Conservation (phyloP, 805 yeast species). For the Danielia oregonensis region DNA sequence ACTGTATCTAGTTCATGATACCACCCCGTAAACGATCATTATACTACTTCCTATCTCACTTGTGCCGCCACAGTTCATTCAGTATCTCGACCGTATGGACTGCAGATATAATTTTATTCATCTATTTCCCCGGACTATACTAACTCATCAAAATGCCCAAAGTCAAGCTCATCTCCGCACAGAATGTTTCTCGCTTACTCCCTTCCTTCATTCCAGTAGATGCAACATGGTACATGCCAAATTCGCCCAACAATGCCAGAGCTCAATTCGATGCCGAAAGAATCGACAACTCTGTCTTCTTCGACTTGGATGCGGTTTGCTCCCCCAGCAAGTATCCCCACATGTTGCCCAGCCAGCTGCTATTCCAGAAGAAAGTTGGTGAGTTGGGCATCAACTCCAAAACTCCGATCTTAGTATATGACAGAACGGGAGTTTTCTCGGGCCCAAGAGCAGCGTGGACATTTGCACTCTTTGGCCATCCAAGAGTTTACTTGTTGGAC, state of each 20-base stretch:
- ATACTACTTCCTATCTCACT: too few relatives aligned
- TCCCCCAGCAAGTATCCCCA: conserved; percentile 73
- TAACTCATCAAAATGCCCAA: too few relatives aligned
- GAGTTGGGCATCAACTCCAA: conserved; percentile 50
- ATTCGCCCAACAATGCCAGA: conserved; percentile 53
- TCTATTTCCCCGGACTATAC: too few relatives aligned
- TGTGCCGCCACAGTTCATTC: too few relatives aligned
- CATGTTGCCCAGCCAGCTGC: conserved; percentile 69
- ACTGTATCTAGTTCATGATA: too few relatives aligned
- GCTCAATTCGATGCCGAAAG: conserved; percentile 59
- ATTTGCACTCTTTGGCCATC: conserved; percentile 73
- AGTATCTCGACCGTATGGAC: too few relatives aligned
- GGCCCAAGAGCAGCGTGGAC: conserved; percentile 95
- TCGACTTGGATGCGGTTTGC: conserved; percentile 15
- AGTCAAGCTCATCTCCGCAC: conserved; percentile 3
- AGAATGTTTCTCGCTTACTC: not conserved
- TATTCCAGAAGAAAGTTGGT: conserved; percentile 52
- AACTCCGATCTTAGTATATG: conserved; percentile 77
- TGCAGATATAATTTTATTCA: too few relatives aligned
- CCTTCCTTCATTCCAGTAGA: conserved; percentile 58
- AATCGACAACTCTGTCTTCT: conserved; percentile 24
- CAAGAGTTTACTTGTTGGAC: conserved; percentile 64
- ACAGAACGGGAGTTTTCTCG: conserved; percentile 78
- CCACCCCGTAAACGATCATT: too few relatives aligned
- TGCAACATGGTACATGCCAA: conserved; percentile 92